phyloP scores from a whole-genome alignment of 116 monocot species.

The Thalassia testudinum region DNA sequence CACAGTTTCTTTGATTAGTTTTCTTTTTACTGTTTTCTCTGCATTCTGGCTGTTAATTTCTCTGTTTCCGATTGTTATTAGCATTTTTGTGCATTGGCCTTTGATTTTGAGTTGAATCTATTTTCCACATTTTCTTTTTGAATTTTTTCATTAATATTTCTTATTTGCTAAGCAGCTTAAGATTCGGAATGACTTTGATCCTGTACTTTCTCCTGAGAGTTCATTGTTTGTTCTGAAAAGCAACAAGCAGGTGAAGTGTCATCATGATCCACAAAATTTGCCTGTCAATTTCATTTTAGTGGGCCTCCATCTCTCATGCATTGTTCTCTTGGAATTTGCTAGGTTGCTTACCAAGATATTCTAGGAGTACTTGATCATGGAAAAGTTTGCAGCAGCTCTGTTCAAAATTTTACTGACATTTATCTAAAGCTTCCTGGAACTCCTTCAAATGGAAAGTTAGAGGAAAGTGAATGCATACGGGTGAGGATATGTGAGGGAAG shows the following conservation, averaged over 20 bases:
- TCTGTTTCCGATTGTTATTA: no score
- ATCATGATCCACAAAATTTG: not conserved
- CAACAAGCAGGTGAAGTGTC: constrained; percentile 59
- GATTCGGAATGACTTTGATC: constrained; percentile 98
- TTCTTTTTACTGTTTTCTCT: not conserved
- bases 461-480: constrained; percentile 88
- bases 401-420: constrained; percentile 93
- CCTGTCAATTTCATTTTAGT: not conserved
- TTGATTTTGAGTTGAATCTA: no score
- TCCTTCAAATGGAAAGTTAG: constrained; percentile 56
- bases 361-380: constrained; percentile 76
- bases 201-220: constrained; percentile 98
- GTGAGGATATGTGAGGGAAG: constrained; percentile 99
- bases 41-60: no score
- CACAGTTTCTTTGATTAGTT: constrained; percentile 1
- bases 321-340: constrained; percentile 2
- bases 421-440: constrained; percentile 85
- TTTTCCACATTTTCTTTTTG: no score
- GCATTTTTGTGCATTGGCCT: no score
- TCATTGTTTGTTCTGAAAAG: constrained; percentile 97
- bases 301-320: not conserved
- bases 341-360: constrained; percentile 89
- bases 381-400: constrained; percentile 81
- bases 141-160: not conserved
- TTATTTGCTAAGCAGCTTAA: constrained; percentile 55